Percentiles rank a stretch among this genome's conserved stretches.
Conservation (phyloP, 1,284 basidiomycete species). For the Sanghuangporus weigelae region DNA sequence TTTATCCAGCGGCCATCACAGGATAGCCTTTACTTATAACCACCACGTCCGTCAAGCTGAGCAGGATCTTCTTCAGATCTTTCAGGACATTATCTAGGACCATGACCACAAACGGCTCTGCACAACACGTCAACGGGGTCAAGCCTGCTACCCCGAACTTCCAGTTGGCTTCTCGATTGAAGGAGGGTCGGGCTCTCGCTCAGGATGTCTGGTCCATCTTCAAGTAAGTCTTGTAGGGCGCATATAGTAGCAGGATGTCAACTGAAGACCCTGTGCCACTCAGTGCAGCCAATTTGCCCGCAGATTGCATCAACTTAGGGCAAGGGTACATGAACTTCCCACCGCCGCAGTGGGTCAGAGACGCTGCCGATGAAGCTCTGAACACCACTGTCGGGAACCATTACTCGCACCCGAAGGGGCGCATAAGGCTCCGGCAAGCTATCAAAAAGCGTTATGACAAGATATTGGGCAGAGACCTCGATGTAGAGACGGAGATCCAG, state of each 20-base stretch:
- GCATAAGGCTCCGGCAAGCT: conserved; percentile 80
- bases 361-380: conserved; percentile 73
- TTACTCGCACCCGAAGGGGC: conserved; percentile 88
- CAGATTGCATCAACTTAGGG: conserved; percentile 87
- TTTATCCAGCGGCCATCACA: neutral
- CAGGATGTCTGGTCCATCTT: conserved; percentile 92
- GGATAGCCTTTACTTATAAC: neutral
- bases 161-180: conserved; percentile 61
- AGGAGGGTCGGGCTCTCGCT: conserved; percentile 67
- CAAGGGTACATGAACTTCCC: conserved; percentile 94
- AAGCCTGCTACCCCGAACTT: conserved; percentile 32
- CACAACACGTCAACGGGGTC: conserved; percentile 6
- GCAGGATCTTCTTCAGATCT: conserved; percentile 2
- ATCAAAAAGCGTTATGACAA: conserved; percentile 76
- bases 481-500: conserved; percentile 85
- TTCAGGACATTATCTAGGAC: conserved; percentile 4
- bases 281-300: conserved; percentile 80
- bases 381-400: conserved; percentile 70
- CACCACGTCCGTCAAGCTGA: conserved; percentile 7
- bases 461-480: conserved; percentile 67
- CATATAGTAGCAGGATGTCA: conserved; percentile 16
- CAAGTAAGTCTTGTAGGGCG: conserved; percentile 53
- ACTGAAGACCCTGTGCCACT: neutral
- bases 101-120: conserved; percentile 12
- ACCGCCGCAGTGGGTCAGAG: conserved; percentile 79